Evolutionary conservation across 768 basidiomycete species (phyloP).

Genomic region (Russula earlei): DNA sequence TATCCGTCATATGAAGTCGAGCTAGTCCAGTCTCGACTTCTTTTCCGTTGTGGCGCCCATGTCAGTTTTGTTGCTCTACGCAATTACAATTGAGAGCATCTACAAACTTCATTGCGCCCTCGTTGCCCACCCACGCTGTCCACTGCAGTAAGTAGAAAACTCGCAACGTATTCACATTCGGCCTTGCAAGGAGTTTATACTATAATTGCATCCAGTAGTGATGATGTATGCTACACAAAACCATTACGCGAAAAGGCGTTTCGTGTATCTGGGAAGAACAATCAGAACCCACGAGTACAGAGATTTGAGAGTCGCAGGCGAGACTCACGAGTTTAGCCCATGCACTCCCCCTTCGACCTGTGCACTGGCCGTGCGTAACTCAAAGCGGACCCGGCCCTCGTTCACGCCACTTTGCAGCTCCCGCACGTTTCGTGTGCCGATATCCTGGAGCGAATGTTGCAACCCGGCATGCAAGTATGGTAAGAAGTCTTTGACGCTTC

Average conservation of each 20-base stretch:
- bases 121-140: too few relatives aligned
- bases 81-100: too few relatives aligned
- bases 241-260: conserved; percentile 39
- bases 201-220: too few relatives aligned
- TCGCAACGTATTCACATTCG: too few relatives aligned
- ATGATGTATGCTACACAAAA: neutral
- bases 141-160: too few relatives aligned
- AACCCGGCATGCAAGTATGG: conserved; percentile 76
- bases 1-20: too few relatives aligned
- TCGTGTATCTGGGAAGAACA: conserved; percentile 39
- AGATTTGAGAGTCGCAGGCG: neutral
- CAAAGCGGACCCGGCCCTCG: conserved; percentile 70
- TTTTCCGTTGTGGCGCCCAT: too few relatives aligned
- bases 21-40: too few relatives aligned
- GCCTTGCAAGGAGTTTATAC: too few relatives aligned
- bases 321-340: conserved; percentile 83
- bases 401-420: conserved; percentile 60
- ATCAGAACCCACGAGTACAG: neutral
- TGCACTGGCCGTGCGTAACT: conserved; percentile 88
- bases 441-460: conserved; percentile 93
- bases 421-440: conserved; percentile 62
- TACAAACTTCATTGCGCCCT: too few relatives aligned
- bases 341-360: conserved; percentile 96
- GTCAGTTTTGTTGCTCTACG: too few relatives aligned
- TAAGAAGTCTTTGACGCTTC: conserved; percentile 84